A percentile compares a stretch with the other conserved stretches of the same genome.
Evolutionary conservation across 2,329 filamentous ascomycete species (phyloP).

Genomic region (Stagonosporopsis cucurbitacearum): DNA sequence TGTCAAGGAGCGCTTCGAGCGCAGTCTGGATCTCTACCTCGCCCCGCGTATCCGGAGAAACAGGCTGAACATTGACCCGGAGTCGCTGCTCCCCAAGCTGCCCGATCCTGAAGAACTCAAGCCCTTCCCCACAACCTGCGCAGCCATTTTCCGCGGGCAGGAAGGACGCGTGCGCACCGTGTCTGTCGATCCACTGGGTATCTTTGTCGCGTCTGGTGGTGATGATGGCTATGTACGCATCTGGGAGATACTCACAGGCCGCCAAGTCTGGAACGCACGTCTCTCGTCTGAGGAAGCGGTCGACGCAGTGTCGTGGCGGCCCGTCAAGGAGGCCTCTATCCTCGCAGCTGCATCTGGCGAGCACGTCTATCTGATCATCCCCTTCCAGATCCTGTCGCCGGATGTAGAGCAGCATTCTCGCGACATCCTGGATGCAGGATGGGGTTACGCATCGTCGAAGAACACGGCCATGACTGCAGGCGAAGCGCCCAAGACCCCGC

Average conservation of each 20-base stretch:
- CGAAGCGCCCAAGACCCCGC: slow-evolving; percentile 71
- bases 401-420: slow-evolving; percentile 76
- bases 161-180: slow-evolving; percentile 85
- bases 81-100: slow-evolving; percentile 88
- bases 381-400: slow-evolving; percentile 68
- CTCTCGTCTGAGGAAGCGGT: slow-evolving; percentile 80
- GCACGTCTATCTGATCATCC: slow-evolving; percentile 83
- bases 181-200: slow-evolving; percentile 82
- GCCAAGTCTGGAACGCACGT: slow-evolving; percentile 84
- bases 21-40: slow-evolving; percentile 93
- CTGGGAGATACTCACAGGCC: slow-evolving; percentile 85
- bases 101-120: slow-evolving; percentile 92
- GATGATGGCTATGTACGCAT: slow-evolving; percentile 92
- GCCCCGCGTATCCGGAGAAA: slow-evolving; percentile 91
- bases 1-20: slow-evolving; percentile 94
- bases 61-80: slow-evolving; percentile 95
- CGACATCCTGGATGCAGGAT: slow-evolving; percentile 84
- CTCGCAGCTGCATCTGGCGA: slow-evolving; percentile 86
- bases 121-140: slow-evolving; percentile 90
- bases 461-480: slow-evolving; percentile 58
- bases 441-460: slow-evolving; percentile 82
- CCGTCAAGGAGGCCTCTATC: slow-evolving; percentile 78
- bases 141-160: slow-evolving; percentile 86
- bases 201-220: slow-evolving; percentile 88
- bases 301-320: slow-evolving; percentile 88